A percentile compares a stretch with the other conserved stretches of the same genome.
Evolutionary conservation across 1,139 yeast species (phyloP).

Genomic region (Groenewaldozyma auringiensis): DNA sequence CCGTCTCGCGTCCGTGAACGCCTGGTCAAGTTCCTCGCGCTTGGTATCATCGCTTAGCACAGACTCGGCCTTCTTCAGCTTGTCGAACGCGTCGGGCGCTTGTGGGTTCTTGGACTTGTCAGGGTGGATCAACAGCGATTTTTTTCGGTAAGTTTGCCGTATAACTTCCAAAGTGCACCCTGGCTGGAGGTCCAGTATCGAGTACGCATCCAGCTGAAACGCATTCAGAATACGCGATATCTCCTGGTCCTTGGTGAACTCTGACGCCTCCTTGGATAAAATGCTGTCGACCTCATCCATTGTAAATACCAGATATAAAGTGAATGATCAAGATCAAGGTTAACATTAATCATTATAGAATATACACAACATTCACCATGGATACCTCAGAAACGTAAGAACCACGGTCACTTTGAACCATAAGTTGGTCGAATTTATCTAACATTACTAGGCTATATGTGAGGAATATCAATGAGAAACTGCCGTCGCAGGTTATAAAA

Average conservation of each 20-base stretch:
- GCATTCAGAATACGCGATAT: slow-evolving; percentile 46
- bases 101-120: slow-evolving; percentile 49
- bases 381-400: not conserved
- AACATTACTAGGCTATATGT: slow-evolving; percentile 40
- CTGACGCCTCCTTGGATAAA: slow-evolving; percentile 28
- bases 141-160: slow-evolving; percentile 46
- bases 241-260: slow-evolving; percentile 40
- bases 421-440: not conserved
- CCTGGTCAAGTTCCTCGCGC: slow-evolving; percentile 34
- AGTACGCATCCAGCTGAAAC: slow-evolving; percentile 46
- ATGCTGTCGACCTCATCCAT: slow-evolving; percentile 13
- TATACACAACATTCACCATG: too few relatives aligned
- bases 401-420: too few relatives aligned
- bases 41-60: slow-evolving; percentile 30
- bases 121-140: slow-evolving; percentile 61
- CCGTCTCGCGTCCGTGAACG: slow-evolving; percentile 38
- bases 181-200: slow-evolving; percentile 49
- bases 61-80: slow-evolving; percentile 35
- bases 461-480: slow-evolving; percentile 65
- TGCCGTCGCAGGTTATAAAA: slow-evolving; percentile 47
- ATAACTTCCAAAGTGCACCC: slow-evolving; percentile 36
- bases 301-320: not conserved
- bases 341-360: too few relatives aligned
- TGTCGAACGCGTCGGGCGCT: slow-evolving; percentile 59
- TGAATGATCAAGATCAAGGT: not conserved